These are phyloP conservation scores for Oryza nivara DNA, from an alignment of 176 grass and related monocot genomes.

Conservation along the genomic window DNA sequence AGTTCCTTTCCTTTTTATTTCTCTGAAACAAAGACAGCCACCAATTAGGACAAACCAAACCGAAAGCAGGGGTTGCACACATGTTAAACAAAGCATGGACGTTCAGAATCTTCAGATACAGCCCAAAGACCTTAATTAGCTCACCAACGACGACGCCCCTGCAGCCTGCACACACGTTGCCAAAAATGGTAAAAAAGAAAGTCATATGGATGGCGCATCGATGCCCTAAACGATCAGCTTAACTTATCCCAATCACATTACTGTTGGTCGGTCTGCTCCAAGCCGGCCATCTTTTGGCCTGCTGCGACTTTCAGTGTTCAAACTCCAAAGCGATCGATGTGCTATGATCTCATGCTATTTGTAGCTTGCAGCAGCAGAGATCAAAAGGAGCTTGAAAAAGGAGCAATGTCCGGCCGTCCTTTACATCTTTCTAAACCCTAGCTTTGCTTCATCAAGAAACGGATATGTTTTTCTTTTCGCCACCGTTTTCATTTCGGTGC, in stretches of 20 bases:
- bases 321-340: constrained; percentile 33
- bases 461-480: constrained; percentile 2
- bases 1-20: not conserved
- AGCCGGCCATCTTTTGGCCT: constrained; percentile 28
- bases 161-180: constrained; percentile 28
- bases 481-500: constrained; percentile 33
- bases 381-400: constrained; percentile 33
- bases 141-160: constrained; percentile 26
- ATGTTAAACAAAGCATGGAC: constrained; percentile 37
- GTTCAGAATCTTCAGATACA: not conserved
- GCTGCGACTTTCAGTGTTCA: not conserved
- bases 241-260: constrained; percentile 33
- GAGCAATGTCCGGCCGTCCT: constrained; percentile 31
- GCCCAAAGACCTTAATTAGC: not conserved
- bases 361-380: not conserved
- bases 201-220: not conserved
- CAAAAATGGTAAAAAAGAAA: constrained; percentile 44
- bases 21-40: constrained; percentile 1
- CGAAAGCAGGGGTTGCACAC: constrained; percentile 39
- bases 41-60: constrained; percentile 51
- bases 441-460: not conserved
- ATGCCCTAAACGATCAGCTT: constrained; percentile 29
- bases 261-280: constrained; percentile 44
- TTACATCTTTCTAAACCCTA: not conserved
- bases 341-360: not conserved